Base-by-base conservation (phyloP, 495 filamentous ascomycete genomes). In the Penicillium lividum region DNA sequence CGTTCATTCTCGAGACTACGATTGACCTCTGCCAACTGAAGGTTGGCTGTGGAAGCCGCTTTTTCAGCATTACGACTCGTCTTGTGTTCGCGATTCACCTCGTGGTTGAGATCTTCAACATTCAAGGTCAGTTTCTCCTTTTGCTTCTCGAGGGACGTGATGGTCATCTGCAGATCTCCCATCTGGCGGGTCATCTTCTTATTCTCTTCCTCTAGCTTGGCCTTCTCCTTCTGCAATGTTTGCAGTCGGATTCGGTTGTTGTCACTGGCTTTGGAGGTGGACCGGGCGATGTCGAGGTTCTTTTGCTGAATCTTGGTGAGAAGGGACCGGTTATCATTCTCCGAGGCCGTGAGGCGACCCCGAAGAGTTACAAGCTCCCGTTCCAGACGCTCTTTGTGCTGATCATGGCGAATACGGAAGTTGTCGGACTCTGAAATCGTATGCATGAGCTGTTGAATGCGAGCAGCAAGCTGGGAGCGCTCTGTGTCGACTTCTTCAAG, bases 221-320 rank as follows among this genome's bases (percentile, higher is more conserved):
- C 67, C 73, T 97, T 97, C 62, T 97, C 94, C 9, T 89, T 82
- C 62, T 94, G 91, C 5, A 98, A 75, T 28, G 80, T 86, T 18
- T 83, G 69, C 57, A 97, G 75, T 48, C 92, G 87, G n/a, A 86
- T 81, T 18, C 92, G 85, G 45, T 93, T 91, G 55, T 84, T 89
- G 56, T 98, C 94, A 54, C 84, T 90, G 29, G 91, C 94, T 56
- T 85, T 86, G 3, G 93, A 95, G 59, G 84, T 91, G 5, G 94
- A 93, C 42, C 95, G 82, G 30, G 92, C 93, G 68, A 98, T 94
- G 68, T 98, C 94, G 7, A 98, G 85, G 45, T 95, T 95, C 81
- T 98, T 98, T 65, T 97, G 93, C 63, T 98, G 94, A 10, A 98
- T 81, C 72, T 98, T 98, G 68, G 97, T 98, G 48, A 98, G 80